Evolutionary conservation across 202 grass and related monocot species (phyloP).

Genomic region (Zizania palustris): DNA sequence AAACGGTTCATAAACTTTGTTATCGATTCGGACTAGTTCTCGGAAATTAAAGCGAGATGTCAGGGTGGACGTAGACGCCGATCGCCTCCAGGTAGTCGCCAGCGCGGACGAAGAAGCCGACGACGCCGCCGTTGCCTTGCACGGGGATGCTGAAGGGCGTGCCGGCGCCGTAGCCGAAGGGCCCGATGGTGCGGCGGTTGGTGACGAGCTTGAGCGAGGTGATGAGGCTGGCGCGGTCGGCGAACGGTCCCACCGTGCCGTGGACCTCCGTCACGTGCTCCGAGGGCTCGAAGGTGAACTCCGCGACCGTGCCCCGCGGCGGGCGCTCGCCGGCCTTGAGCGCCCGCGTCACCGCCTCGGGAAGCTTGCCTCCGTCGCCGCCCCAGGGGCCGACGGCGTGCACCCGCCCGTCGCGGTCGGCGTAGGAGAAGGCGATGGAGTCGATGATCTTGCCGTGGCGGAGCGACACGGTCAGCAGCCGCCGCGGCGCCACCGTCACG

Average conservation of each 20-base stretch:
- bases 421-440: constrained; percentile 27
- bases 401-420: not conserved
- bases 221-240: constrained; percentile 2
- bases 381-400: constrained; percentile 35
- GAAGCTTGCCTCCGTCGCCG: constrained; percentile 8
- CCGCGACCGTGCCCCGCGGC: too few species aligned
- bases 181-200: constrained; percentile 27
- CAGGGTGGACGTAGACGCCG: constrained; percentile 31
- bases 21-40: not conserved
- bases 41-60: not conserved
- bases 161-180: constrained; percentile 8
- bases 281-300: not conserved
- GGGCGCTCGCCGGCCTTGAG: not conserved
- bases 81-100: constrained; percentile 9
- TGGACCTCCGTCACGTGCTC: constrained; percentile 21
- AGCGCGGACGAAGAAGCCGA: constrained; percentile 32
- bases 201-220: constrained; percentile 26
- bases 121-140: constrained; percentile 17
- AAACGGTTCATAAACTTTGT: too few species aligned
- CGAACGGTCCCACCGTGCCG: constrained; percentile 15
- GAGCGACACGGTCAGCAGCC: constrained; percentile 24
- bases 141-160: constrained; percentile 24
- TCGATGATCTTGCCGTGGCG: constrained; percentile 35
- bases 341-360: not conserved
- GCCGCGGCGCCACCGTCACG: constrained; percentile 32